phyloP scores from a whole-genome alignment of 2,329 filamentous ascomycete genomes.

The Aspergillus neotritici region DNA sequence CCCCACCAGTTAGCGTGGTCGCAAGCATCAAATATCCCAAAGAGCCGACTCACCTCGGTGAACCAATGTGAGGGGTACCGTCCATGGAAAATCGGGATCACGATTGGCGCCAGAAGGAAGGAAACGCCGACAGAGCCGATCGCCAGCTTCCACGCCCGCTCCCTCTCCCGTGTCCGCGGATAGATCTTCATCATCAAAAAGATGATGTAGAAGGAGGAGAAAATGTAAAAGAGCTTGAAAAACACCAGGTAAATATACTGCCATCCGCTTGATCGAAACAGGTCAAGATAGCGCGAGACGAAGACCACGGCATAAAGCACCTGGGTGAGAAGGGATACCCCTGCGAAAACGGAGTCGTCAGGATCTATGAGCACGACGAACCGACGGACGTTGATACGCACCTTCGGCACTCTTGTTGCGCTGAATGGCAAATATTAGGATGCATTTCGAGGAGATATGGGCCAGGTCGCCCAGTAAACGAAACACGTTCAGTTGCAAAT shows the following conservation, averaged over 20 bases:
- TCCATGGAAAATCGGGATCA: constrained; percentile 63
- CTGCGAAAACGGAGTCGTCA: constrained; percentile 37
- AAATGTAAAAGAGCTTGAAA: constrained; percentile 86
- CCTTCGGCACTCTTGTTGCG: constrained; percentile 81
- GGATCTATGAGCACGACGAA: background rate
- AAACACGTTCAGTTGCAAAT: constrained; percentile 46
- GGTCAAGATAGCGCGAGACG: constrained; percentile 76
- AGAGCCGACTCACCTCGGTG: constrained; percentile 33
- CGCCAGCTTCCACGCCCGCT: constrained; percentile 90
- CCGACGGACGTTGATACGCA: constrained; percentile 25
- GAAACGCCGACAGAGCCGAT: constrained; percentile 62
- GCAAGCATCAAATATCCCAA: background rate
- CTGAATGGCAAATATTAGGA: constrained; percentile 87
- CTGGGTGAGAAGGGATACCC: constrained; percentile 85
- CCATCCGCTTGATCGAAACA: constrained; percentile 51
- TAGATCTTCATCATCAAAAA: constrained; percentile 81
- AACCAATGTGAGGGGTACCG: constrained; percentile 37
- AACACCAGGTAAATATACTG: constrained; percentile 62
- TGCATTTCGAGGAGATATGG: constrained; percentile 80
- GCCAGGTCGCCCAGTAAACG: constrained; percentile 77
- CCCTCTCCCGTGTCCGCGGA: constrained; percentile 79
- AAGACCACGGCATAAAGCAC: constrained; percentile 83
- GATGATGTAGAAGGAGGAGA: constrained; percentile 78
- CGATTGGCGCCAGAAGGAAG: constrained; percentile 63
- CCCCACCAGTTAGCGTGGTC: constrained; percentile 1